phyloP scores from a whole-genome alignment of 1,284 basidiomycete species.

The Irpex rosettiformis region DNA sequence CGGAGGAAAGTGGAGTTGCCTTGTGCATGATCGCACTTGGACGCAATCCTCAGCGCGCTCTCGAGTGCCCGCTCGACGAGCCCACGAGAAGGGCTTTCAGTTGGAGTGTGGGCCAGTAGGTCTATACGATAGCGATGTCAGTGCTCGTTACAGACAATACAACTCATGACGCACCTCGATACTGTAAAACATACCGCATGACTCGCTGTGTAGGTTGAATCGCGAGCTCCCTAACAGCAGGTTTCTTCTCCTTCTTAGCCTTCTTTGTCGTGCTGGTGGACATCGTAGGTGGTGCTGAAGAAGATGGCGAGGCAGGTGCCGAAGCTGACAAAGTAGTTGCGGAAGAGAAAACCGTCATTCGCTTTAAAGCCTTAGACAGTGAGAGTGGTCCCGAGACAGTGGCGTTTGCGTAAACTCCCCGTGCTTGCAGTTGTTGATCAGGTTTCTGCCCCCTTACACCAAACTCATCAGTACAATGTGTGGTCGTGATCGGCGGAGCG shows the following conservation, averaged over 20 bases:
- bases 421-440: not conserved
- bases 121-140: constrained; percentile 27
- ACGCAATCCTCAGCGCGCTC: constrained; percentile 55
- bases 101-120: constrained; percentile 41
- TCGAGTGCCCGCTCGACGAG: constrained; percentile 60
- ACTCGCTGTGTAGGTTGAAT: constrained; percentile 69
- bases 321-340: constrained; percentile 16
- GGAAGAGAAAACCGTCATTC: constrained; percentile 26
- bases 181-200: constrained; percentile 66
- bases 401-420: not conserved
- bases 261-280: constrained; percentile 8
- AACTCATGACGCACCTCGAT: constrained; percentile 44
- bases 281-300: constrained; percentile 1
- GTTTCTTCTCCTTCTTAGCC: constrained; percentile 25
- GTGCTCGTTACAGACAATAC: not conserved
- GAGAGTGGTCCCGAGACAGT: constrained; percentile 3
- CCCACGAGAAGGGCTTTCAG: constrained; percentile 37
- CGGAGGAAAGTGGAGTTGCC: constrained; percentile 52
- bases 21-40: constrained; percentile 63
- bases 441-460: constrained; percentile 7
- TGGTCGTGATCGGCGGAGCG: constrained; percentile 16
- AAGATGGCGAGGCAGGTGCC: constrained; percentile 11
- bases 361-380: constrained; percentile 19
- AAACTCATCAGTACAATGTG: not conserved
- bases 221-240: constrained; percentile 54